A percentile compares a stretch with the other conserved stretches of the same genome.
Evolutionary conservation across 768 basidiomycete species (phyloP).

Genomic region (Serendipita sp.): DNA sequence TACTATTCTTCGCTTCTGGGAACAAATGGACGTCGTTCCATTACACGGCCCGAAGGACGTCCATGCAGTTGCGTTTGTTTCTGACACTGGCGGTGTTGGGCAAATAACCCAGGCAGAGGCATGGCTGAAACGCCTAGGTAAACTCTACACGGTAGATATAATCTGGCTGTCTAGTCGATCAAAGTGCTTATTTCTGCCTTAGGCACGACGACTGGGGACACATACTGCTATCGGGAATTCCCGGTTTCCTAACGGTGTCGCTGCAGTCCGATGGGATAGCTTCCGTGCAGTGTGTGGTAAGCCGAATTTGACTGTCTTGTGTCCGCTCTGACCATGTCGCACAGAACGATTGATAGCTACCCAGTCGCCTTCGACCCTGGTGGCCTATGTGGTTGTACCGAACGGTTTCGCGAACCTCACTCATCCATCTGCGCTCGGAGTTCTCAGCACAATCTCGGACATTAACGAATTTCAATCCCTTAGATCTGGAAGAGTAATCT

Average conservation of each 20-base stretch:
- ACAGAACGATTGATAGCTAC: background rate
- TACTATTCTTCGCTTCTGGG: background rate
- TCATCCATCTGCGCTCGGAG: background rate
- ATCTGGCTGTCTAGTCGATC: background rate
- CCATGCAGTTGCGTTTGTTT: background rate
- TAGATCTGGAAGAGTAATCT: background rate
- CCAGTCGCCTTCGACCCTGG: background rate
- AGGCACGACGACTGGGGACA: background rate
- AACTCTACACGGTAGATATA: background rate
- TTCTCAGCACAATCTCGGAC: background rate
- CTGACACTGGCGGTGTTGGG: background rate
- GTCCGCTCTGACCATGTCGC: background rate
- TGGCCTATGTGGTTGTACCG: slow-evolving; percentile 1
- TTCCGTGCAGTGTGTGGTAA: background rate
- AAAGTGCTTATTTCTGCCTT: background rate
- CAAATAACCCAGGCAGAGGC: background rate
- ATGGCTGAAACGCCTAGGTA: background rate
- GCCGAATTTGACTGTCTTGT: background rate
- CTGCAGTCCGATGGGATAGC: background rate
- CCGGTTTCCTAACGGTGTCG: background rate
- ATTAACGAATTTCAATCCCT: background rate
- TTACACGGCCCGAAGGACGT: slow-evolving; percentile 1
- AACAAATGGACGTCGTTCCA: background rate
- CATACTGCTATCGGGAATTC: background rate
- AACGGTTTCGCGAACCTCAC: background rate